phyloP scores from a whole-genome alignment of 169 alveolate species.

The Eimeria praecox region DNA sequence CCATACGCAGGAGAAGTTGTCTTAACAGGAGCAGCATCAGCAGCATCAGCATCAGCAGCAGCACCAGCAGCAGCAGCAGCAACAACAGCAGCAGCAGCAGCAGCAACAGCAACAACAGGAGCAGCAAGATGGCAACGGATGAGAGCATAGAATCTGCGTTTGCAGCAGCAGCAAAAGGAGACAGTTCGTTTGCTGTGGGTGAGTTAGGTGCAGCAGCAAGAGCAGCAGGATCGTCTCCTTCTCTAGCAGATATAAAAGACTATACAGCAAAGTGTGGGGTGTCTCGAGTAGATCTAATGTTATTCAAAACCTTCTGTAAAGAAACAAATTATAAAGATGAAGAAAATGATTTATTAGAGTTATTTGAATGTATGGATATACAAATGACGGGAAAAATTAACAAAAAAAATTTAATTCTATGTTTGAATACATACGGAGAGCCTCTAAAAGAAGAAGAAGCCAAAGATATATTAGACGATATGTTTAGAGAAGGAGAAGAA shows the following conservation, averaged over 20 bases:
- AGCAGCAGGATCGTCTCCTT: constrained; percentile 55
- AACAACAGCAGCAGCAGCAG: not conserved
- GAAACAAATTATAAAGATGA: not conserved
- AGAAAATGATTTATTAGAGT: not conserved
- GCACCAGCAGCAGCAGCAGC: not conserved
- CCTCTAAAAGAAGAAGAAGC: constrained; percentile 11
- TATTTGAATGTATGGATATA: constrained; percentile 38
- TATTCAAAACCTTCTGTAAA: not conserved
- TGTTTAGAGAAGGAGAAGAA: not conserved
- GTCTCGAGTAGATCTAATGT: not conserved
- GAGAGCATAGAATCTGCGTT: constrained; percentile 48
- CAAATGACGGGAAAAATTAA: constrained; percentile 1
- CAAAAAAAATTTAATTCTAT: not conserved
- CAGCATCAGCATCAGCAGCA: not conserved
- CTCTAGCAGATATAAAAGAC: constrained; percentile 26
- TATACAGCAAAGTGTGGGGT: not conserved
- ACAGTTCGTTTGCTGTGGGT: not conserved
- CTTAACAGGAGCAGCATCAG: no score
- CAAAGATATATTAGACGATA: not conserved
- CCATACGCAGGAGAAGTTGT: no score
- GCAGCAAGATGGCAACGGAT: constrained; percentile 41
- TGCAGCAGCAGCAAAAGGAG: constrained; percentile 37
- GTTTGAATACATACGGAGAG: constrained; percentile 26
- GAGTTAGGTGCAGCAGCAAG: constrained; percentile 17
- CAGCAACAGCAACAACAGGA: not conserved